Percentiles rank a stretch among this genome's conserved stretches.
phyloP scores from a whole-genome alignment of 129 eudicot genomes.

The Escallonia herrerae region DNA sequence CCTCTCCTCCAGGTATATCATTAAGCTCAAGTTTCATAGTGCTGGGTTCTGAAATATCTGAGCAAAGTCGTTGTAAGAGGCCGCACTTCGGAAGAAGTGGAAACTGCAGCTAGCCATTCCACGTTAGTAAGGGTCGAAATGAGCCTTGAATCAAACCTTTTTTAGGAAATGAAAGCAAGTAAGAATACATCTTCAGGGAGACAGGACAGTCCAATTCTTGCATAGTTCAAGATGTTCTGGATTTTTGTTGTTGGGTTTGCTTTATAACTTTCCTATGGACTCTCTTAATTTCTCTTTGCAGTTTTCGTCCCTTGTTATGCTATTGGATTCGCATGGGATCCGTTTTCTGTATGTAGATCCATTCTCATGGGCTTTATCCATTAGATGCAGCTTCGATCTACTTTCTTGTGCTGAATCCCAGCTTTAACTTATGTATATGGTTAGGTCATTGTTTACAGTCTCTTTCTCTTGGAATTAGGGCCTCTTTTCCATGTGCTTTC shows the following conservation, averaged over 20 bases:
- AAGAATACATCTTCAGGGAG: too few relatives aligned
- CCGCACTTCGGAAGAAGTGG: constrained; percentile 72
- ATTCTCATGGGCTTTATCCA: background rate
- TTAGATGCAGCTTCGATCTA: background rate
- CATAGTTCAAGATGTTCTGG: background rate
- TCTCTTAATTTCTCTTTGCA: background rate
- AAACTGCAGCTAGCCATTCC: constrained; percentile 57
- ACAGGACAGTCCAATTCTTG: too few relatives aligned
- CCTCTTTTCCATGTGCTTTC: background rate
- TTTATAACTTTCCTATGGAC: too few relatives aligned
- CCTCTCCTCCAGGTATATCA: constrained; percentile 78
- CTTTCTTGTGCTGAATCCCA: background rate
- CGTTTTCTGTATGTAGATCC: too few relatives aligned
- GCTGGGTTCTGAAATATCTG: constrained; percentile 26
- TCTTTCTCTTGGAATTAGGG: background rate
- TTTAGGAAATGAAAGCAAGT: too few relatives aligned
- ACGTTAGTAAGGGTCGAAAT: background rate
- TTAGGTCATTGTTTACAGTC: background rate
- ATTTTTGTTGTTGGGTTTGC: background rate
- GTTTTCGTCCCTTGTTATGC: background rate
- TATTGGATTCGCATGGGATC: background rate
- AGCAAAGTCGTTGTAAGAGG: constrained; percentile 56
- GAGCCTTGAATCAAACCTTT: too few relatives aligned
- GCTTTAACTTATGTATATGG: background rate
- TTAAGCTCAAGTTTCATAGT: constrained; percentile 46